Percentiles rank a stretch among this genome's conserved stretches.
These are phyloP conservation scores for Barnettozyma sucrosica DNA, from an alignment of 805 yeast species.

Conservation along the genomic window DNA sequence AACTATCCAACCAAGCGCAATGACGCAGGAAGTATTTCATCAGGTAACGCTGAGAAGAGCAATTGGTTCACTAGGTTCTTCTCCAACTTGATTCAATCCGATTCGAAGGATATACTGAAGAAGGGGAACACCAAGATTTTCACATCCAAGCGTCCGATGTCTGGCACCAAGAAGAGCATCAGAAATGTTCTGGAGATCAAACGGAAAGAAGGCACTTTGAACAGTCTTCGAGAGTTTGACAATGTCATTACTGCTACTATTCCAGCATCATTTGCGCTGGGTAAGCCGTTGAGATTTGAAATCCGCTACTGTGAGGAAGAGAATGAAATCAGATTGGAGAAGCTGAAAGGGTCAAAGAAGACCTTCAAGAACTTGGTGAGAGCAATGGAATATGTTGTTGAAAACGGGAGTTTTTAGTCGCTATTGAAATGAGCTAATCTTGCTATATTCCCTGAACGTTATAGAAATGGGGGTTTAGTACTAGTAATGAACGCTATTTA, in stretches of 20 bases:
- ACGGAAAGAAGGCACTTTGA: slow-evolving; percentile 45
- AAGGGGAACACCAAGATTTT: slow-evolving; percentile 12
- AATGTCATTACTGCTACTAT: slow-evolving; percentile 40
- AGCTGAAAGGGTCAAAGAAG: slow-evolving; percentile 40
- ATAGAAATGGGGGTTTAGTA: no score
- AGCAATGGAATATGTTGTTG: slow-evolving; percentile 40
- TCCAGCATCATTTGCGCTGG: slow-evolving; percentile 41
- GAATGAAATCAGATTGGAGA: slow-evolving; percentile 35
- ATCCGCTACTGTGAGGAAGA: slow-evolving; percentile 36
- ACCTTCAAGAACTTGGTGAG: slow-evolving; percentile 39
- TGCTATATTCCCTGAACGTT: no score
- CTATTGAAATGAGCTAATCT: background rate
- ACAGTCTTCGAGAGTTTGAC: slow-evolving; percentile 38
- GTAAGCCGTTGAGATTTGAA: slow-evolving; percentile 42
- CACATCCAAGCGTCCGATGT: slow-evolving; percentile 16
- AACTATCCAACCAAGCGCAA: slow-evolving; percentile 1
- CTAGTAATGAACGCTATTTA: no score
- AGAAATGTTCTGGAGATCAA: slow-evolving; percentile 40
- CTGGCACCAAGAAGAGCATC: slow-evolving; percentile 21
- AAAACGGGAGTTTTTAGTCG: slow-evolving; percentile 25
- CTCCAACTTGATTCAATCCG: slow-evolving; percentile 19
- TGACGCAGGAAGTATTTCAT: slow-evolving; percentile 11
- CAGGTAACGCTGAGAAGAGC: slow-evolving; percentile 24
- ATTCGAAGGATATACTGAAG: slow-evolving; percentile 12
- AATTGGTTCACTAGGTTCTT: slow-evolving; percentile 37